Percentiles rank a stretch among this genome's conserved stretches.
These are phyloP conservation scores for Inonotus obliquus DNA, from an alignment of 1,284 basidiomycete species.

Conservation along the genomic window DNA sequence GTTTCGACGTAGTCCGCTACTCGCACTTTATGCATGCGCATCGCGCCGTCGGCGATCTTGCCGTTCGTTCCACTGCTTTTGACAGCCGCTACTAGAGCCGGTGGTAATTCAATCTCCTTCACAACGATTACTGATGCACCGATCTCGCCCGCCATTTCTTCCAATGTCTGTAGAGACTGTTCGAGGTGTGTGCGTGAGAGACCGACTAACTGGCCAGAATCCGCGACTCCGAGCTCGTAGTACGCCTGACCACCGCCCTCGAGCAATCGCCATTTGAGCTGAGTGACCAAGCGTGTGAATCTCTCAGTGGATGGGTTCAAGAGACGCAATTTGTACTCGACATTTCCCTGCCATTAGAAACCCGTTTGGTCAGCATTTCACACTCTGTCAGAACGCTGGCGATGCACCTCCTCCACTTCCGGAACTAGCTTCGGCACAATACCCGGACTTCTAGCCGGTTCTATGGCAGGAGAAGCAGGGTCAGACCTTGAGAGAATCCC, in stretches of 20 bases:
- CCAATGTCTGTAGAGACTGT: conserved; percentile 75
- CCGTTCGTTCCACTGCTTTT: background rate
- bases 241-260: conserved; percentile 90
- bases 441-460: conserved; percentile 15
- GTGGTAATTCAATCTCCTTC: conserved; percentile 77
- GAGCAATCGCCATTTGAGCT: conserved; percentile 91
- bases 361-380: background rate
- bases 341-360: conserved; percentile 51
- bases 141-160: conserved; percentile 89
- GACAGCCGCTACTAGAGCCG: background rate
- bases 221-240: conserved; percentile 88
- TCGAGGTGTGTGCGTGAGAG: conserved; percentile 73
- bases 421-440: conserved; percentile 60
- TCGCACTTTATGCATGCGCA: conserved; percentile 17
- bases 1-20: conserved; percentile 9
- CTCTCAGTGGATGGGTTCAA: conserved; percentile 65
- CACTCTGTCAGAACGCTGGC: background rate
- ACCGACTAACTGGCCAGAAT: conserved; percentile 83
- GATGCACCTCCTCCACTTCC: conserved; percentile 59
- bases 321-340: conserved; percentile 85
- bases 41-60: conserved; percentile 17
- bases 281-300: conserved; percentile 80
- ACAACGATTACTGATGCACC: conserved; percentile 86
- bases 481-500: conserved; percentile 54
- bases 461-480: conserved; percentile 28